Evolutionary conservation across 2,329 filamentous ascomycete genomes (phyloP), one percentile per base, ranked within the genome.

Genomic region (Trichocomaceae sp.): DNA sequence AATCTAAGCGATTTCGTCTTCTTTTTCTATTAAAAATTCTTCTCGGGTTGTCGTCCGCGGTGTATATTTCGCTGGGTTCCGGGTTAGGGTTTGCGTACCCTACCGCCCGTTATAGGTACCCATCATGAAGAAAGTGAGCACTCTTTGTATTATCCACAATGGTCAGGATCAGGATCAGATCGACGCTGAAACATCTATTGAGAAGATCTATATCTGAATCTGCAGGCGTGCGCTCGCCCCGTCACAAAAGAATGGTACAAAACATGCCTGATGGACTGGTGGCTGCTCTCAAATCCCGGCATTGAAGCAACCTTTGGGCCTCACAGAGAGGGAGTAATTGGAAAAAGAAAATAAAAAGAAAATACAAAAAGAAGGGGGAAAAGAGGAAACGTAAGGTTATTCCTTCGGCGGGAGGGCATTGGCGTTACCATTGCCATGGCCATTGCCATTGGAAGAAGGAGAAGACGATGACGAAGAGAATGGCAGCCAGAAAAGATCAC

Each of bases 401-500:
- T 53, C 22, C 33, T 47, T 52, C 17, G 17, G 39, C 39, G 39
- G 8, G 9, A 20, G 39, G 39, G 5, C 17, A 22, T 42, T 22
- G 15, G 6, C n/a, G 22, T 50, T 50, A 8, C 35, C 35, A 12
- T 50, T 50, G 9, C 15, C 9, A 15, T 51, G 42, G 8, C 20
- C 9, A 20, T 51, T 41, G 35, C 33, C 48, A 20, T 51, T 41
- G 39, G 35, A 23, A 4, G 41, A 26, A 5, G 49, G 10, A 47
- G 63, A 61, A 20, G 66, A 63, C 20, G 62, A 58, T 52, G 70
- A 69, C 5, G 69, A 63, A 20, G 62, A 58, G 54, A 70, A 69
- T 6, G 69, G 68, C 23, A 69, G 60, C 56, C 65, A 70, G 58
- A 72, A 72, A 44, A 72, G 61, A 57, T 72, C 69, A 19, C 69